These are phyloP conservation scores for Saksenaea oblongispora DNA, from an alignment of 371 early-diverging fungal species.

Conservation along the genomic window DNA sequence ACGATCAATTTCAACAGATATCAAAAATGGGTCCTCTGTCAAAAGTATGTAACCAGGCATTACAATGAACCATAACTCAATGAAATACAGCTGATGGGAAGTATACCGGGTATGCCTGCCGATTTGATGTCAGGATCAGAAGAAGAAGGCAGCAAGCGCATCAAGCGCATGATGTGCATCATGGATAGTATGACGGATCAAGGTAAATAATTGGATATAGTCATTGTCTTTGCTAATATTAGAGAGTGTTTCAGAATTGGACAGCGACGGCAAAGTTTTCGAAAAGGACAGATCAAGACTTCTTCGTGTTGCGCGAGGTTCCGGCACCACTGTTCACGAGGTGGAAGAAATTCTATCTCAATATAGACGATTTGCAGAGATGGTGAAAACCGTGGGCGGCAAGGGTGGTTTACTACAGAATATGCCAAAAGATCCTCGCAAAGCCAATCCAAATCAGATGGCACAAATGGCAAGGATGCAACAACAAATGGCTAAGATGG, in stretches of 20 bases:
- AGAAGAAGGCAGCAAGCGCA: slow-evolving; percentile 28
- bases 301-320: slow-evolving; percentile 89
- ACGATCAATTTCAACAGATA: slow-evolving; percentile 96
- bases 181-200: slow-evolving; percentile 97
- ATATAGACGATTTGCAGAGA: slow-evolving; percentile 83
- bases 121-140: slow-evolving; percentile 66
- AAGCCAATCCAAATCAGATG: slow-evolving; percentile 58
- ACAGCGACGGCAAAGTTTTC: slow-evolving; percentile 91
- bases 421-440: slow-evolving; percentile 58
- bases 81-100: slow-evolving; percentile 67
- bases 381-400: slow-evolving; percentile 98
- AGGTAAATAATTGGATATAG: slow-evolving; percentile 25
- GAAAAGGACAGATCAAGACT: slow-evolving; percentile 77
- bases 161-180: slow-evolving; percentile 89
- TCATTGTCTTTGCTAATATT: background rate
- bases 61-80: background rate
- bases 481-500: slow-evolving; percentile 69
- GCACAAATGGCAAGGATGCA: slow-evolving; percentile 70
- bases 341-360: slow-evolving; percentile 87
- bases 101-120: slow-evolving; percentile 96
- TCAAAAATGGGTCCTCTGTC: slow-evolving; percentile 92
- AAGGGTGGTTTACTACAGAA: slow-evolving; percentile 79
- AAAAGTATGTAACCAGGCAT: slow-evolving; percentile 61
- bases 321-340: slow-evolving; percentile 85
- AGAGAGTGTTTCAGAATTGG: slow-evolving; percentile 68